Base-by-base conservation (phyloP, 768 basidiomycete genomes). In the Naematelia encephala region DNA sequence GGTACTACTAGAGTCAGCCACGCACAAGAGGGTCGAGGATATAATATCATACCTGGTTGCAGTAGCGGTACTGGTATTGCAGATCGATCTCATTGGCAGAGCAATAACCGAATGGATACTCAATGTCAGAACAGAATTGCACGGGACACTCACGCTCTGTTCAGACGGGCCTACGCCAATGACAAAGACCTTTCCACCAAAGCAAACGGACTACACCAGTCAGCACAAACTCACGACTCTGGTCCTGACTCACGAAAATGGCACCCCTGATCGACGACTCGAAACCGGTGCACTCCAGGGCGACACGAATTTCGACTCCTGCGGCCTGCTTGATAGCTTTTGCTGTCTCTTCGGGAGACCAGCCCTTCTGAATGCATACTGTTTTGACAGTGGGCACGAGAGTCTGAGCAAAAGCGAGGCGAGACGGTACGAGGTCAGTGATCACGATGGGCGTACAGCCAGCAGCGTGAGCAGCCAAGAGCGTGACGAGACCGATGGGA, bases 241-340 rank as follows among this genome's bases (percentile, higher is more conserved):
- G 28, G 16, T 22, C 46, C 23, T 14, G n/a, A 70, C 76, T 68
- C 64, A 78, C 79, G 53, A 68, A 78, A 61, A 79, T 75, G 5
- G 74, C 78, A 22, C 75, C 69, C 54, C 73, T 62, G 55, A 80
- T 75, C 30, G 69, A 70, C 47, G 68, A 69, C 66, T 79, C 78
- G 19, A 80, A 78, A 5, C 79, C 79, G 5, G 79, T 79, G 67
- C 80, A 80, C 54, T 80, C 80, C 52, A 80, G 46, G 1, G 78
- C 78, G 21, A 78, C 55, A 21, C 54, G 53, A 5, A 78, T 57
- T 23, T 62, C 50, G 4, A 64, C 69, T 3, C 75, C 77, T 1
- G 73, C 73, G 1, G 64, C 70, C 47, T 67, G 56, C 51, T 75
- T 76, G 57, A 78, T 67, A 58, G 67, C 63, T 11, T 22, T 54